phyloP scores from a whole-genome alignment of 768 basidiomycete species.

The Clitopilus passeckerianus region DNA sequence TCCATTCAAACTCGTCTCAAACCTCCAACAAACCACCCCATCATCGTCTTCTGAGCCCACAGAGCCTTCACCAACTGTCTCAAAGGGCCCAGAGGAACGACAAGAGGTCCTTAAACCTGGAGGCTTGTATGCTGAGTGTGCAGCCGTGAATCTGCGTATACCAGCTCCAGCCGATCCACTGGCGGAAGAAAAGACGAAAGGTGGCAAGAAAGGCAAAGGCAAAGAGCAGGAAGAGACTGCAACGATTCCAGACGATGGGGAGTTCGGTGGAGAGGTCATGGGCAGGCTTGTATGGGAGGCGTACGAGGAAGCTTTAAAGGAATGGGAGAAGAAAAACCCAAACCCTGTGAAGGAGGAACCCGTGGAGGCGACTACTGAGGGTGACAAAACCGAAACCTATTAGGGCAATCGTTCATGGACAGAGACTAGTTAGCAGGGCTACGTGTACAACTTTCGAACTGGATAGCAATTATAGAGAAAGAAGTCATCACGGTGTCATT shows the following conservation, averaged over 20 bases:
- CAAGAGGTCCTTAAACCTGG: conserved; percentile 76
- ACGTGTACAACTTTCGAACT: background rate
- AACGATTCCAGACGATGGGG: conserved; percentile 56
- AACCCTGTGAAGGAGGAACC: conserved; percentile 11
- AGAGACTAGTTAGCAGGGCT: background rate
- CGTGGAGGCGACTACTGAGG: conserved; percentile 8
- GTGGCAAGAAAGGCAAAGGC: conserved; percentile 8
- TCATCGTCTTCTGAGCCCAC: conserved; percentile 1
- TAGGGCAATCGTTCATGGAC: background rate
- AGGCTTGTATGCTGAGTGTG: conserved; percentile 73
- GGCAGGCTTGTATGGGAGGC: conserved; percentile 75
- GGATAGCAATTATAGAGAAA: background rate
- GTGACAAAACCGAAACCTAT: background rate
- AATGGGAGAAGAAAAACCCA: conserved; percentile 52
- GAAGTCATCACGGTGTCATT: background rate
- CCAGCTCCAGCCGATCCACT: conserved; percentile 13
- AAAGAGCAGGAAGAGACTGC: conserved; percentile 21
- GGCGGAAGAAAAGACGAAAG: conserved; percentile 15
- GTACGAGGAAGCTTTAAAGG: conserved; percentile 61
- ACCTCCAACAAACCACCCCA: conserved; percentile 2
- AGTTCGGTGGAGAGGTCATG: conserved; percentile 64
- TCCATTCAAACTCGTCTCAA: conserved; percentile 56
- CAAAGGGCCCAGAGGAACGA: conserved; percentile 17
- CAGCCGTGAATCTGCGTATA: conserved; percentile 48
- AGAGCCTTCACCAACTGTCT: background rate